Evolutionary conservation across 2,329 filamentous ascomycete genomes (phyloP).

Genomic region (Sclerotinia sclerotiorum): DNA sequence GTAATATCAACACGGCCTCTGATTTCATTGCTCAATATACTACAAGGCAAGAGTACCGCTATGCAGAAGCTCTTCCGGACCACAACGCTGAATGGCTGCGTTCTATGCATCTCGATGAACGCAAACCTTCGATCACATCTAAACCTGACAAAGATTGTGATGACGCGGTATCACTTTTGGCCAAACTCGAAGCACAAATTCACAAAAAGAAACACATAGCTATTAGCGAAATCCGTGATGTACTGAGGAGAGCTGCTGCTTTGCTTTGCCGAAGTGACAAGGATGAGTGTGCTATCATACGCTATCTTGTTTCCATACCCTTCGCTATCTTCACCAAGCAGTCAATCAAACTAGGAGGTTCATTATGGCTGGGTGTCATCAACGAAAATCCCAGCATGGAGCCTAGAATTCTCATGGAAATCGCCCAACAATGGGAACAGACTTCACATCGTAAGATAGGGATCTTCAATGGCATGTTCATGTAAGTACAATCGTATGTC

Average conservation of each 20-base stretch:
- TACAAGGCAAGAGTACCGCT: constrained; percentile 91
- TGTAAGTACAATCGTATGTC: constrained; percentile 47
- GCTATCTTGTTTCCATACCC: constrained; percentile 87
- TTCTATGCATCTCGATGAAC: constrained; percentile 56
- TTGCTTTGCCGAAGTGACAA: constrained; percentile 76
- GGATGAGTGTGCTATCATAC: constrained; percentile 75
- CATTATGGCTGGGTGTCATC: constrained; percentile 93
- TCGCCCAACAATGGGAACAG: constrained; percentile 87
- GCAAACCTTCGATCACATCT: constrained; percentile 45
- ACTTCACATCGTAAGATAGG: constrained; percentile 76
- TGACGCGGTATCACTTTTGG: constrained; percentile 64
- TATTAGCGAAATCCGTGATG: constrained; percentile 73
- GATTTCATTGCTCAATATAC: constrained; percentile 98
- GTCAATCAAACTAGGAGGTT: constrained; percentile 92
- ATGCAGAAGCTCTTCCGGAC: constrained; percentile 72
- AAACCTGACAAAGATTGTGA: constrained; percentile 54
- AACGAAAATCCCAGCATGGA: constrained; percentile 92
- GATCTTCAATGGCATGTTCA: constrained; percentile 73
- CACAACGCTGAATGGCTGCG: constrained; percentile 65
- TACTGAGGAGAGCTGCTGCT: constrained; percentile 80
- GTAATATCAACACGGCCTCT: constrained; percentile 84
- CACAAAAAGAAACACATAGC: constrained; percentile 67
- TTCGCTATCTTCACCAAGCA: constrained; percentile 93
- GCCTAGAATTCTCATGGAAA: constrained; percentile 79
- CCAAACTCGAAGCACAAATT: constrained; percentile 71